Evolutionary conservation across 805 yeast genomes (phyloP).

Genomic region (Kluyveromyces starmeri): DNA sequence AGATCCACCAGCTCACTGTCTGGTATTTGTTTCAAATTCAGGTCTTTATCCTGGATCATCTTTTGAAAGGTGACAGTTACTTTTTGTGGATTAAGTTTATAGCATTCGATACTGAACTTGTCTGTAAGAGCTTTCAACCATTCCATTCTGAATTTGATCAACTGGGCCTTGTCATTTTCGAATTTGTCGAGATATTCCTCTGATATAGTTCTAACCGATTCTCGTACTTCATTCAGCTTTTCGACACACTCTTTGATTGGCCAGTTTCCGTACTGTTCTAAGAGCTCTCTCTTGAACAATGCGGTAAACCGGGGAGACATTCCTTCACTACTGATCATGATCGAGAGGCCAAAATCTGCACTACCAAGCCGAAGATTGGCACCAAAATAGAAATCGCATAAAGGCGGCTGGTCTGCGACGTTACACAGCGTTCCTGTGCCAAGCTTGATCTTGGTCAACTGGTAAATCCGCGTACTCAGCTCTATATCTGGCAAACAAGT

Average conservation of each 20-base stretch:
- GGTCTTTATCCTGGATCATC: conserved; percentile 14
- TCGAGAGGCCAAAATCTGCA: conserved; percentile 10
- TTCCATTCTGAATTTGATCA: conserved; percentile 24
- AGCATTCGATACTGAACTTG: conserved; percentile 22
- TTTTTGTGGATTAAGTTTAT: conserved; percentile 16
- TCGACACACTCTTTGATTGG: conserved; percentile 19
- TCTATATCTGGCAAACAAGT: conserved; percentile 24
- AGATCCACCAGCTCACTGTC: too few species aligned
- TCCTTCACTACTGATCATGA: conserved; percentile 27
- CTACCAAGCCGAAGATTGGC: conserved; percentile 21
- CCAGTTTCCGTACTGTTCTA: conserved; percentile 10
- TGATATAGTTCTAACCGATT: conserved; percentile 12
- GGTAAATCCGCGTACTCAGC: conserved; percentile 18
- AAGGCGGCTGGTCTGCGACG: conserved; percentile 29
- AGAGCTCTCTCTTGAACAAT: conserved; percentile 23
- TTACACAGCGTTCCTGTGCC: conserved; percentile 27
- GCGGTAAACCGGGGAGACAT: conserved; percentile 27
- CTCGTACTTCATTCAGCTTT: conserved; percentile 20
- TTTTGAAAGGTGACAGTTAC: conserved; percentile 13
- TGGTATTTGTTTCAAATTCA: conserved; percentile 11
- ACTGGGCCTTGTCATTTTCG: conserved; percentile 7
- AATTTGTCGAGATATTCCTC: conserved; percentile 1
- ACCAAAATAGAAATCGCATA: conserved; percentile 30
- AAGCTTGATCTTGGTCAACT: conserved; percentile 14
- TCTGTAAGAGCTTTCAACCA: conserved; percentile 28